phyloP scores from a whole-genome alignment of 176 grass and related monocot species.

The Themeda triandra region DNA sequence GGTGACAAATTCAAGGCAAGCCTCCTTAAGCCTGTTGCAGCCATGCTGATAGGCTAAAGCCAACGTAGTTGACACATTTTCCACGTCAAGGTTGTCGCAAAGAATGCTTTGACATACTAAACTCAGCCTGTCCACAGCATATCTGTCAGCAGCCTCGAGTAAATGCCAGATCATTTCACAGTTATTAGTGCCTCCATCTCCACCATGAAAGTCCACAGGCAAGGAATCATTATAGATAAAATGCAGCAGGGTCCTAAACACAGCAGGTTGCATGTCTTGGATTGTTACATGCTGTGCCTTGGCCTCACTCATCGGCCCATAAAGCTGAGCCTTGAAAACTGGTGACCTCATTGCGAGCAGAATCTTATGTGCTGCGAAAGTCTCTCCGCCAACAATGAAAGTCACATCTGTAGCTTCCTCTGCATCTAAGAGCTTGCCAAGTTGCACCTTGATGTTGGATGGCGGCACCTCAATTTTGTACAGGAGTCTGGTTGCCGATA shows the following conservation, averaged over 20 bases:
- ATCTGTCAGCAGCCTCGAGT: slow-evolving; percentile 25
- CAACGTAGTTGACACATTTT: slow-evolving; percentile 20
- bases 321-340: slow-evolving; percentile 37
- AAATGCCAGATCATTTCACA: slow-evolving; percentile 4
- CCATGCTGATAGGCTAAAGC: neutral
- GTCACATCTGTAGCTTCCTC: slow-evolving; percentile 11
- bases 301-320: slow-evolving; percentile 13
- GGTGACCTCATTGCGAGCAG: slow-evolving; percentile 32
- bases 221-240: slow-evolving; percentile 32
- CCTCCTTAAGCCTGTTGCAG: neutral
- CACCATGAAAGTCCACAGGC: neutral
- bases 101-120: slow-evolving; percentile 8
- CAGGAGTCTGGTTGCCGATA: neutral
- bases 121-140: slow-evolving; percentile 9
- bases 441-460: neutral
- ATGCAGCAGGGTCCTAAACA: slow-evolving; percentile 27
- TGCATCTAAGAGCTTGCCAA: neutral
- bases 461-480: neutral
- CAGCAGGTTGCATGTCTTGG: slow-evolving; percentile 25
- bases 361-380: slow-evolving; percentile 17
- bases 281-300: neutral
- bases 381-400: slow-evolving; percentile 14
- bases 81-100: slow-evolving; percentile 5
- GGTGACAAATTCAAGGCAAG: neutral
- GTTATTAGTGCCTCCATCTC: neutral